Conservation (phyloP, 495 filamentous ascomycete genomes). For the Aspergillus affinis region DNA sequence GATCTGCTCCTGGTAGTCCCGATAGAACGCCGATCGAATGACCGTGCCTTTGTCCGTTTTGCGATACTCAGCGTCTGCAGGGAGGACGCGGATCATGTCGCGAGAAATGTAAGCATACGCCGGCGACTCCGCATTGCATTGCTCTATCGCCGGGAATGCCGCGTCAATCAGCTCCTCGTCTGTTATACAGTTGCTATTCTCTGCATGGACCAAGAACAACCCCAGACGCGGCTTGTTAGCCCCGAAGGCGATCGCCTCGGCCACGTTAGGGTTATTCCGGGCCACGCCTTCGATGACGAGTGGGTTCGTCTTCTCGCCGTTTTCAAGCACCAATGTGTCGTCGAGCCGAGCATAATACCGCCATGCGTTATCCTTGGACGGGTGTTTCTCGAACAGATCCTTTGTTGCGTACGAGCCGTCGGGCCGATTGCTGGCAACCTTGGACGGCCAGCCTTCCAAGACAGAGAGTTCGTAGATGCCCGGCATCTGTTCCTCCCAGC, state of each 20-base stretch:
- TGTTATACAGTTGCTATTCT: conserved; percentile 19
- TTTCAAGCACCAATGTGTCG: conserved; percentile 57
- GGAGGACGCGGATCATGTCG: conserved; percentile 48
- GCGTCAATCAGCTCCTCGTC: conserved; percentile 43
- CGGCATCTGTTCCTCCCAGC: conserved; percentile 51
- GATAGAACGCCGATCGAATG: conserved; percentile 51
- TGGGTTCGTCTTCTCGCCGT: conserved; percentile 66
- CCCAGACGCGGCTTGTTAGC: conserved; percentile 27
- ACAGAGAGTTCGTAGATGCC: conserved; percentile 57
- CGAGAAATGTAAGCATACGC: conserved; percentile 49
- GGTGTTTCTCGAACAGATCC: conserved; percentile 56
- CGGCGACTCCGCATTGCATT: conserved; percentile 40
- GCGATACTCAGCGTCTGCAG: conserved; percentile 40
- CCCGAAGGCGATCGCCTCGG: conserved; percentile 35
- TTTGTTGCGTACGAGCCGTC: conserved; percentile 58
- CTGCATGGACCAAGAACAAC: conserved; percentile 44
- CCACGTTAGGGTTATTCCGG: conserved; percentile 25
- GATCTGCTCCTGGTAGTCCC: conserved; percentile 42
- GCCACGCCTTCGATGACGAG: conserved; percentile 50
- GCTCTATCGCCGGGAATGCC: conserved; percentile 45
- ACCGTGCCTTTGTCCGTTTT: conserved; percentile 52
- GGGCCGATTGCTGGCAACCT: conserved; percentile 54
- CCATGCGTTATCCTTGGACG: conserved; percentile 49
- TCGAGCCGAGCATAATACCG: conserved; percentile 57
- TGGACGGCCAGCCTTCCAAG: conserved; percentile 58